phyloP scores from a whole-genome alignment of 805 yeast genomes.

The Wickerhamomyces silvicola region DNA sequence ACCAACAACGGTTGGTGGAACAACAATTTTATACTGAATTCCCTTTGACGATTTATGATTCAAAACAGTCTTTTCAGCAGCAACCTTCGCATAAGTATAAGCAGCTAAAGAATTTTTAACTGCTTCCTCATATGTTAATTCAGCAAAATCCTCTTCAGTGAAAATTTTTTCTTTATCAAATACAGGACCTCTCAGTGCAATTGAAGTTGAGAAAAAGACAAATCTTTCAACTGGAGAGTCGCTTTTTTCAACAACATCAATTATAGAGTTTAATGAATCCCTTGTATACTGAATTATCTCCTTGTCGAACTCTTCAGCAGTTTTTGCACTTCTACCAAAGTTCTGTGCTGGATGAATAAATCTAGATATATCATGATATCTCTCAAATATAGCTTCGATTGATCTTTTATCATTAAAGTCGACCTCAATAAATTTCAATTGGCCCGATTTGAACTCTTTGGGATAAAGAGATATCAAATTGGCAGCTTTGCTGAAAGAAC shows the following conservation, averaged over 20 bases:
- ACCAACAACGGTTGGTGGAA: conserved; percentile 9
- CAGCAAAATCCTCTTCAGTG: conserved; percentile 3
- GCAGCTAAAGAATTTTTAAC: conserved; percentile 1
- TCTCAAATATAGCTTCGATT: conserved; percentile 1
- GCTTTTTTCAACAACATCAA: conserved; percentile 3
- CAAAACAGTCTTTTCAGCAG: conserved; percentile 3
- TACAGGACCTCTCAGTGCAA: conserved; percentile 6
- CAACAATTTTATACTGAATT: conserved; percentile 6
- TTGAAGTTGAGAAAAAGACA: conserved; percentile 6
- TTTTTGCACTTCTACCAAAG: conserved; percentile 2
- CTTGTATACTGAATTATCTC: conserved; percentile 4
- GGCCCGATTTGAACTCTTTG: conserved; percentile 1
- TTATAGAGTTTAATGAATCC: conserved; percentile 1
- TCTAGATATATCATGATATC: conserved; percentile 1
- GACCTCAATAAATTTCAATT: conserved; percentile 5
- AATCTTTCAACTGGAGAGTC: conserved; percentile 6
- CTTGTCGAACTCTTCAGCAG: conserved; percentile 2
- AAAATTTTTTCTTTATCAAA: conserved; percentile 2
- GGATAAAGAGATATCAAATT: conserved; percentile 1
- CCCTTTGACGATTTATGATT: conserved; percentile 1
- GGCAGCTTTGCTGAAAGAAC: conserved; percentile 6
- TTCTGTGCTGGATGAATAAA: conserved; percentile 8
- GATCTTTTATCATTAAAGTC: conserved; percentile 2
- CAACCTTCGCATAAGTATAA: conserved; percentile 8
- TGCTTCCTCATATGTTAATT: conserved; percentile 2